Evolutionary conservation across 331 rosid genomes (phyloP).

Genomic region (Malus hybrid): DNA sequence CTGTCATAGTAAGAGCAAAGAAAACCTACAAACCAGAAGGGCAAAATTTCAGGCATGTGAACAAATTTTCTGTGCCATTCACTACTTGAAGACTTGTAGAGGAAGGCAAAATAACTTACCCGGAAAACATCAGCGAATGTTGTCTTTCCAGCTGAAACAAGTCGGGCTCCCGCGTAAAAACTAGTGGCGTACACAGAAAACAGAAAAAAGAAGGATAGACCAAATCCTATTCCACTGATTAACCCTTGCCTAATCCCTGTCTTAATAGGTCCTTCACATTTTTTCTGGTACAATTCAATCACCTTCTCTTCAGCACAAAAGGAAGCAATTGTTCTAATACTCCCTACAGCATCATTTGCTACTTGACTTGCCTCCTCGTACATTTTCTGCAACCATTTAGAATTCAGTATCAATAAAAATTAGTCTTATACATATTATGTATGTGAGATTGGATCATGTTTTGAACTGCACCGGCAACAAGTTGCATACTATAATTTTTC

Average conservation of each 20-base stretch:
- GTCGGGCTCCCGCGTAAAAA: constrained; percentile 43
- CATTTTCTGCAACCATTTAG: constrained; percentile 40
- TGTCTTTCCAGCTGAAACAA: constrained; percentile 34
- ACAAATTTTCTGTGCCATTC: background rate
- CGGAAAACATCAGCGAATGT: constrained; percentile 33
- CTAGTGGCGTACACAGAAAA: constrained; percentile 30
- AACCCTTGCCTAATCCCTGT: constrained; percentile 41
- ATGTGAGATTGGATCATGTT: background rate
- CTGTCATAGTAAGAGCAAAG: constrained; percentile 68
- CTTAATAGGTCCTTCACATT: constrained; percentile 53
- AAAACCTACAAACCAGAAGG: constrained; percentile 26
- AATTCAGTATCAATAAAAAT: background rate
- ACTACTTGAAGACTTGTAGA: background rate
- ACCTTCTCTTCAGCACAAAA: constrained; percentile 77
- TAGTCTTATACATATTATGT: background rate
- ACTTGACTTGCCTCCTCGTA: constrained; percentile 85
- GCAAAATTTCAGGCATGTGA: background rate
- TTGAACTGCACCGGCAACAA: background rate
- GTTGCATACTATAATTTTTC: background rate
- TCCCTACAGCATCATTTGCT: constrained; percentile 66
- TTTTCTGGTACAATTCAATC: constrained; percentile 35
- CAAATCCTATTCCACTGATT: constrained; percentile 41
- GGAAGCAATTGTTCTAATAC: constrained; percentile 71
- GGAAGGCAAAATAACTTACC: constrained; percentile 15
- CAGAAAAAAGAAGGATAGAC: constrained; percentile 33